Base-by-base conservation (phyloP, 306 rosid genomes). In the Cucurbita maxima region DNA sequence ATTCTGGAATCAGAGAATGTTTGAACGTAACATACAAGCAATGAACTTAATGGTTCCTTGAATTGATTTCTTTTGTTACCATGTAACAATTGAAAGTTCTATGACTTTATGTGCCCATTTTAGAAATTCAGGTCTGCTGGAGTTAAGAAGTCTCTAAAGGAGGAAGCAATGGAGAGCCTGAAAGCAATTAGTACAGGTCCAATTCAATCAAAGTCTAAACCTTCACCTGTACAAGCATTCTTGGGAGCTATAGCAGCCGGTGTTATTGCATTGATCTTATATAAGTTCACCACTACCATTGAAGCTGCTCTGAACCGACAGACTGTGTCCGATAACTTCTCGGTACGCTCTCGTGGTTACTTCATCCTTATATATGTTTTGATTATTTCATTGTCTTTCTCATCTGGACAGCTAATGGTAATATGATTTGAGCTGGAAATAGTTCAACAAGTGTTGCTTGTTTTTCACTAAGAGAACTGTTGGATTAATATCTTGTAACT, bases 81-180 rank as follows among this genome's bases (percentile, higher is more conserved):
- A 13, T 58, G 12, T 25, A 57, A 62, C 5, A 8, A 16, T 40
- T 62, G 1, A 2, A 34, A 13, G 1, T 20, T 70, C n/a, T 15
- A 10, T 71, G 5, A 67, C 55, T n/a, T 71, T 34, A 34, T 48
- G 40, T 71, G 60, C 15, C 80, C 57, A 67, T 82, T 80, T 48
- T 77, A 94, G 99, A 82, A 94, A 94, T 86, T 86, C 75, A 94
- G 99, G 77, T 94, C 99, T 69, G 74, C 84, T 43, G 99, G 92
- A 77, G 90, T 63, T 75, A 86, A 83, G 73, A 86, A 86, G 74
- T 83, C 99, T 5, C 5, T 87, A 66, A 79, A 89, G 81, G 97
- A 91, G 57, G 96, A 91, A 81, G 99, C 97, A 60, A 61, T 91
- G 76, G 92, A 91, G 36, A 86, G 79, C 81, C 82, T 94, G 81